Base-by-base conservation (phyloP, 495 filamentous ascomycete genomes). In the Lophiotrema nucula region DNA sequence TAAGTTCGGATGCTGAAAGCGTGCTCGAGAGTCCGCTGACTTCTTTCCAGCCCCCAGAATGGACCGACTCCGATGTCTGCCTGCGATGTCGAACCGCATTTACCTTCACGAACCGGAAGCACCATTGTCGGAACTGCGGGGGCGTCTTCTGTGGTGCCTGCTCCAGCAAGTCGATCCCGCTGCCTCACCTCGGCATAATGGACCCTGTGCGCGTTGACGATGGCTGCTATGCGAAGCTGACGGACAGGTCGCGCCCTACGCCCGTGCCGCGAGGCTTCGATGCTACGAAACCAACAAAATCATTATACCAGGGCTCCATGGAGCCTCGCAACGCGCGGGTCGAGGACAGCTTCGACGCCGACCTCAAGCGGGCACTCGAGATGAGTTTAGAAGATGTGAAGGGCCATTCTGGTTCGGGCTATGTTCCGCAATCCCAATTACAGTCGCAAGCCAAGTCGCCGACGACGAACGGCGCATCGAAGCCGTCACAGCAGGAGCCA, bases 11-110 rank as follows among this genome's bases (percentile, higher is more conserved):
- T 19, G n/a, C n/a, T n/a, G n/a, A n/a, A n/a, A n/a, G n/a, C n/a
- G n/a, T n/a, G n/a, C n/a, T n/a, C n/a, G n/a, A n/a, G n/a, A n/a
- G n/a, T n/a, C n/a, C n/a, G n/a, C n/a, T n/a, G n/a, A n/a, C n/a
- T 16, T 0, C 45, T n/a, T n/a, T n/a, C 26, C 61, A 96, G 92
- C 93, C 93, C 2, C 93, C 93, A 3, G 93, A 97, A 71, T 98
- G 93, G 93, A 86, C 86, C 26, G 95, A 98, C 72, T 96, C 92
- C 1, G 93, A 98, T 65, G 93, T 98, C 22, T 98, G 93, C 67
- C 97, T 98, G 93, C 84, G 93, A 70, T 98, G 93, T 66, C 83
- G 93, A 55, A 96, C 92, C 21, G 71, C 90, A 4, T 98, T 98
- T 67, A 96, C 89, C 28, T 97, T 97, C 68, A 97, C 90, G 55